Evolutionary conservation across 2,329 filamentous ascomycete genomes (phyloP), one percentile per base, ranked within the genome.

Genomic region (Pyrenophora teres): DNA sequence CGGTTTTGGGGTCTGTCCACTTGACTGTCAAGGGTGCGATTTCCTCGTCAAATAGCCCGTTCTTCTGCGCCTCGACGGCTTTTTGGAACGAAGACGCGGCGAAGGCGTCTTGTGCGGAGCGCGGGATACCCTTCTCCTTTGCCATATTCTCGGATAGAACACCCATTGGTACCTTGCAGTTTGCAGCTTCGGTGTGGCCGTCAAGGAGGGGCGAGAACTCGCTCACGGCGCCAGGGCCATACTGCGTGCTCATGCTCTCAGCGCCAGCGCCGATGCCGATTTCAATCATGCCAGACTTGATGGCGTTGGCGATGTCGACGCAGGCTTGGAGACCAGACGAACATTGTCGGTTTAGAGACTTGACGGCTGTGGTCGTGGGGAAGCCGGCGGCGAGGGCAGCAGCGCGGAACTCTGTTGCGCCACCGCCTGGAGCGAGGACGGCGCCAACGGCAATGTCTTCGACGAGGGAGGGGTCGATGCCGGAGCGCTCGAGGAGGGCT

Each of bases 81-180:
- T 96, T 97, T 63, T 92, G 87, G 82, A 96, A 97, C 35, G 91
- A 96, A 3, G 81, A 77, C n/a, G 93, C 93, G 12, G 94, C 94
- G 74, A 97, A 99, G n/a, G 85, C 84, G 73, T 99, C 94, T 77
- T 97, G 94, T 45, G 83, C 79, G 9, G 81, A 77, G 56, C 94
- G 88, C 50, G 79, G 69, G 69, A 97, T 84, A 52, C 82, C 81
- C 67, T 88, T 85, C 73, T 92, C 91, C 77, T 91, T 89, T 63
- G 93, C 94, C 93, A 97, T 97, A 69, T 93, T 77, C 78, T 99
- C 94, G 23, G 91, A 96, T 42, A 97, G 81, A 9, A 92, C 84
- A 65, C 93, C 93, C 94, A 97, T 97, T 73, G 92, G 87, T 3
- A 97, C 93, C 80, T 96, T 97, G 86, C 94, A 99, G 83, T 97